Percentiles rank a stretch among this genome's conserved stretches.
phyloP scores from a whole-genome alignment of 306 rosid genomes.

The Nissolia schottii region DNA sequence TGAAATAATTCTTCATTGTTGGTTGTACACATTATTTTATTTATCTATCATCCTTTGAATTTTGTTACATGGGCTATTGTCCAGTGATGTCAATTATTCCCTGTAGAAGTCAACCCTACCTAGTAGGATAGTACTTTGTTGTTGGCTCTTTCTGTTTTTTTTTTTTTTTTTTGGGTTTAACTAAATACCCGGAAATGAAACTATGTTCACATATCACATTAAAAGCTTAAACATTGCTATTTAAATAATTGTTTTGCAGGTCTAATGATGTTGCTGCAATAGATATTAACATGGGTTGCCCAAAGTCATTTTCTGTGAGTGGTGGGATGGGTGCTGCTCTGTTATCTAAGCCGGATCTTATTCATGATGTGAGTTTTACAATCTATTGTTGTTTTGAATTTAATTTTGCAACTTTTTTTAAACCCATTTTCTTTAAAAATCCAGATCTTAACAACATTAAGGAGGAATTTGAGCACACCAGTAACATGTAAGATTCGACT shows the following conservation, averaged over 20 bases:
- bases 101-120: not conserved
- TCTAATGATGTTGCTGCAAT: constrained; percentile 83
- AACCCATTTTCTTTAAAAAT: constrained; percentile 5
- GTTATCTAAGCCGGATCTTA: constrained; percentile 72
- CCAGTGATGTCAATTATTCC: not conserved
- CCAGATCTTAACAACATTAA: constrained; percentile 83
- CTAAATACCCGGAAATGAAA: not conserved
- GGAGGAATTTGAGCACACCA: constrained; percentile 75
- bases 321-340: constrained; percentile 97
- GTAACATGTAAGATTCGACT: constrained; percentile 92
- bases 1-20: not conserved
- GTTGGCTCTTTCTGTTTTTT: not conserved
- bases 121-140: not conserved
- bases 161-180: not conserved
- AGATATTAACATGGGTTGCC: constrained; percentile 97
- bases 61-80: not conserved
- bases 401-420: constrained; percentile 7
- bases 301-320: constrained; percentile 78
- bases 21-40: not conserved
- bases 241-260: constrained; percentile 36
- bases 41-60: not conserved
- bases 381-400: not conserved
- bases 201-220: not conserved
- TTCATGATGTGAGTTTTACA: constrained; percentile 63
- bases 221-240: not conserved